Percentiles rank a stretch among this genome's conserved stretches.
Conservation (phyloP, 768 basidiomycete species). For the Boletellus ananiceps region DNA sequence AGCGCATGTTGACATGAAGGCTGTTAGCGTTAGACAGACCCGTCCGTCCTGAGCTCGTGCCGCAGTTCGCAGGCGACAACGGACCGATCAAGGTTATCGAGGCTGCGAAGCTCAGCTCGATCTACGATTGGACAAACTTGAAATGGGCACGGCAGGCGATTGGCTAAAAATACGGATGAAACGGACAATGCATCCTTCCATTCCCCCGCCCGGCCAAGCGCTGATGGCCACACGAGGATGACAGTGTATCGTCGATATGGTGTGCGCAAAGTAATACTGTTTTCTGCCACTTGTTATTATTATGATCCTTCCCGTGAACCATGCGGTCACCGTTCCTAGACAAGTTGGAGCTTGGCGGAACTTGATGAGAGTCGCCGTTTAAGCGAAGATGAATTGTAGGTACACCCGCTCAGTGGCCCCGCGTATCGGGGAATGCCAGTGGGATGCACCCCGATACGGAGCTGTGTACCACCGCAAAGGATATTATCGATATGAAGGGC, state of each 20-base stretch:
- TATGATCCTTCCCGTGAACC: not conserved
- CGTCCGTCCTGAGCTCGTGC: constrained; percentile 20
- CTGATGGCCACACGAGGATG: constrained; percentile 6
- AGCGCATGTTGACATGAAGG: constrained; percentile 6
- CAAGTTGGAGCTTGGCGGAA: constrained; percentile 18
- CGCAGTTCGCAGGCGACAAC: constrained; percentile 1
- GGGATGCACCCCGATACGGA: constrained; percentile 5
- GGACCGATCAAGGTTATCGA: constrained; percentile 6
- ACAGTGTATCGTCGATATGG: not conserved
- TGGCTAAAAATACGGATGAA: constrained; percentile 10
- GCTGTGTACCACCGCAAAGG: constrained; percentile 12
- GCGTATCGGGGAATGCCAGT: constrained; percentile 29
- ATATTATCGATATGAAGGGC: not conserved
- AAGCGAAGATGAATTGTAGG: constrained; percentile 26
- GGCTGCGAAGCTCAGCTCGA: constrained; percentile 3
- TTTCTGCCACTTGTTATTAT: constrained; percentile 21
- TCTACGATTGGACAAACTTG: constrained; percentile 20
- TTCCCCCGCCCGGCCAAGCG: not conserved
- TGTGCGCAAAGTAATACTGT: constrained; percentile 18
- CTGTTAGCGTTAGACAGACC: constrained; percentile 14
- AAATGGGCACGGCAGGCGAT: constrained; percentile 4
- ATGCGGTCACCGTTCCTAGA: constrained; percentile 9
- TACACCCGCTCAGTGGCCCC: constrained; percentile 8
- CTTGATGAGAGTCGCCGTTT: constrained; percentile 17
- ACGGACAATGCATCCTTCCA: not conserved